Evolutionary conservation across 441 rosid genomes (phyloP), one percentile per base, ranked within the genome.

Genomic region (Corymbia calophylla): DNA sequence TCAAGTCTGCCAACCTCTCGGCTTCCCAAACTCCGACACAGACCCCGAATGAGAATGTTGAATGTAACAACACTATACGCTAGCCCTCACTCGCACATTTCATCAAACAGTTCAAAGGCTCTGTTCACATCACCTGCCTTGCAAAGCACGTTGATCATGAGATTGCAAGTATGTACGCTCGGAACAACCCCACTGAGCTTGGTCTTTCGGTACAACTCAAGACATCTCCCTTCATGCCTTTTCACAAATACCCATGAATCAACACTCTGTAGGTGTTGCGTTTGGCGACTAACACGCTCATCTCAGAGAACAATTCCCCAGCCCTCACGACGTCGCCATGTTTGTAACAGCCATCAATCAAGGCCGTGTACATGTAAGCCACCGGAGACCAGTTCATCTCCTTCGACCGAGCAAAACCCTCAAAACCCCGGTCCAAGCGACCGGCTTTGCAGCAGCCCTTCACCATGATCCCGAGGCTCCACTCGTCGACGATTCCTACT

Each of bases 261-360:
- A 97, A 91, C 87, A 93, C 98, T 2, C 98, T 94, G 89, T 94
- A 97, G 84, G 97, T 97, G 87, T 94, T 93, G 87, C 94, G 95
- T 89, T 95, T 97, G 87, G 97, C 95, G 35, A 92, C 95, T 93
- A 96, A 9, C 89, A 88, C 92, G 89, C 53, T 94, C 96, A 96
- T 95, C 44, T 93, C 90, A 27, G 18, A 73, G 89, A 96, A 96
- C 92, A 97, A 91, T 88, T 13, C 89, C 87, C 92, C 93, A 0
- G 92, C 99, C 92, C 92, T 93, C 73, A 89, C 91, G 85, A 95
- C 87, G 85, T 96, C 95, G 13, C 97, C 97, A 87, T 88, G 93
- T 92, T 96, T 97, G 89, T 97, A 96, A 81, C 94, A 95, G 85
- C 99, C 99, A 92, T 97, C 95, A 88, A 97, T 96, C 95, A 96